phyloP scores from a whole-genome alignment of 2,329 filamentous ascomycete genomes.

The Claviceps sp. region DNA sequence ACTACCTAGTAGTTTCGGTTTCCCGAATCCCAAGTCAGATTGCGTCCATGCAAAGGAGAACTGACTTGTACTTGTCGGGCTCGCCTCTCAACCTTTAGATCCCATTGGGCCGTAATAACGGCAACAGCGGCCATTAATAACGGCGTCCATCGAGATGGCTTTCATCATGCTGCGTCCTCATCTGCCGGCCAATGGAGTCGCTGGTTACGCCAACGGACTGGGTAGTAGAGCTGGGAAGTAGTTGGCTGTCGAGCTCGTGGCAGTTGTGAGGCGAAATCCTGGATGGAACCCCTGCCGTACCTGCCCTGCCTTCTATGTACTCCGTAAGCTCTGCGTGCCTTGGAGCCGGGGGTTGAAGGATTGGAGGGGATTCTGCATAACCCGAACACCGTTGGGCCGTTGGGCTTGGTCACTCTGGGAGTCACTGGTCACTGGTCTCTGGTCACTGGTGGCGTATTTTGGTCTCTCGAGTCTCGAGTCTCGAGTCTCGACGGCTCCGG shows the following conservation, averaged over 20 bases:
- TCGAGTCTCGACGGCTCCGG: not conserved
- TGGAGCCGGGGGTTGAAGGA: not conserved
- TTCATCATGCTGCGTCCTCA: not conserved
- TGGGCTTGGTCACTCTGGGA: not conserved
- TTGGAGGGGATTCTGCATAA: not conserved
- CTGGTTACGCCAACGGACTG: not conserved
- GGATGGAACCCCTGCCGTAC: not conserved
- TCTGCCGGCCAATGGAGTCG: not conserved
- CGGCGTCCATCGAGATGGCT: not conserved
- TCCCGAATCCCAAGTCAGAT: not conserved
- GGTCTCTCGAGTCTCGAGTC: not conserved
- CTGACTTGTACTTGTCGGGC: not conserved
- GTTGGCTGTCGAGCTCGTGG: not conserved
- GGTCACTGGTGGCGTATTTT: not conserved
- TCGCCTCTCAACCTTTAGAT: not conserved
- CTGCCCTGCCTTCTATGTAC: not conserved
- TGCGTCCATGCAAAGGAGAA: not conserved
- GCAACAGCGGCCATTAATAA: not conserved
- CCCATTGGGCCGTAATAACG: constrained; percentile 1
- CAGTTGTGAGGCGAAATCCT: not conserved
- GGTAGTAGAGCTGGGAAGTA: not conserved
- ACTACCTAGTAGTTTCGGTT: constrained; percentile 1
- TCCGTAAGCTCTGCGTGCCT: not conserved
- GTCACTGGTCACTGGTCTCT: too few relatives aligned
- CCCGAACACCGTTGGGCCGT: not conserved